Evolutionary conservation across 441 rosid genomes (phyloP), one percentile per base, ranked within the genome.

Genomic region (Pelargonium citronellum): DNA sequence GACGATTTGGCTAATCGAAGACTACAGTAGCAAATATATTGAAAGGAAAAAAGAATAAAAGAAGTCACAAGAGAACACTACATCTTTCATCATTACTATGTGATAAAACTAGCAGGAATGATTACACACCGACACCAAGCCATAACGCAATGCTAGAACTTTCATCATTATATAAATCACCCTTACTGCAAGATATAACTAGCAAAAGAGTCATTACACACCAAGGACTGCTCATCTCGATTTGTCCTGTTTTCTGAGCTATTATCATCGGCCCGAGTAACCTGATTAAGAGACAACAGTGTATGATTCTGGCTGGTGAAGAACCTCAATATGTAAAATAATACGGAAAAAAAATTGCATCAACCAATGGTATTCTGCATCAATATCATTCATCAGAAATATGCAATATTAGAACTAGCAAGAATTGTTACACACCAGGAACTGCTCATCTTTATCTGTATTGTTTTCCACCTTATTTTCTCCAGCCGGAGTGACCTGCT

Each of bases 1-100:
- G 34, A 72, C 67, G 39, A 7, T n/a, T 64, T 19, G 67, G 22
- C 39, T 9, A 16, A 34, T 62, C 39, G 16, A 67, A n/a, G 64
- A 17, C 70, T 5, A 53, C 47, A 34, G 6, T 24, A n/a, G 2
- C 15, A 16, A 12, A 41, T 13, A 58, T 9, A 24, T 19, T 19
- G 11, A 8, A 58, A 58, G 5, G 12, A 22, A 44, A 44, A 4
- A 10, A 11, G 8, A 37, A 37, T 6, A 37, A 37, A 37, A 51
- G 17, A n/a, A 51, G n/a, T 44, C 11, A 61, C 11, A 60, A 2
- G 64, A 60, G 37, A 60, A 10, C 0, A 5, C 58, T 15, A 1
- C 16, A 51, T 3, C 15, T 5, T 1, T 5, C 58, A 51, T 51
- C 7, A 34, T 34, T 34, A 5, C 0, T 0, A 34, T 4, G 39